Evolutionary conservation across 345 rosid genomes (phyloP), one percentile per base, ranked within the genome.

Genomic region (Capsella bursapastoris): DNA sequence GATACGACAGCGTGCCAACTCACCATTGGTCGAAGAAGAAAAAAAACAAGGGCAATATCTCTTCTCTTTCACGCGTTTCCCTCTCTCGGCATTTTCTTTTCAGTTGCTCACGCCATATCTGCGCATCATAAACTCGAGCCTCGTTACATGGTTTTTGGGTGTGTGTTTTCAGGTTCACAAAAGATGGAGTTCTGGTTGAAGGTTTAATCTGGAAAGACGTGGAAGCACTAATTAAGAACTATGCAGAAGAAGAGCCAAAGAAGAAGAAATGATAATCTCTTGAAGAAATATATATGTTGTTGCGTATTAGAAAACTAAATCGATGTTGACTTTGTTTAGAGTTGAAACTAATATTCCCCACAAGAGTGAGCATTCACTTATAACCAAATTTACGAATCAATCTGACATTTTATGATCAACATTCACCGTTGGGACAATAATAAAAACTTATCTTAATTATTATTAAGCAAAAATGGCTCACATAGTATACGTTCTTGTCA

Each of bases 141-240:
- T 58, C 45, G 35, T 10, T 35, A 58, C 14, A 35, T 16, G 28
- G 37, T 15, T 57, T 32, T 56, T 28, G 1, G 53, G n/a, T 55
- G 56, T 40, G 29, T 14, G 69, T 79, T 22, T 68, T 22, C 88
- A 95, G 98, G 96, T 90, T 95, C 86, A 87, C 97, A 62, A 88
- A 81, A 79, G 97, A 88, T 7, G 99, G 99, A 68, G 82, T 92
- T 66, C 81, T 95, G 78, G 97, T 86, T 8, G 99, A 92, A 81
- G 99, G 91, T 63, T 70, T 88, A 35, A 86, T 92, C 81, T 90
- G 94, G 94, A 92, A 92, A 82, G 99, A 92, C 75, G 99, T 95
- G 47, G 89, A 84, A 29, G 83, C 86, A 7, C 79, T 90, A 7
- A 72, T 89, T 35, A 78, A 88, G 51, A 81, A 86, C 9, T 92